Base-by-base conservation (phyloP, 2,329 filamentous ascomycete species). In the Fusarium redolens region DNA sequence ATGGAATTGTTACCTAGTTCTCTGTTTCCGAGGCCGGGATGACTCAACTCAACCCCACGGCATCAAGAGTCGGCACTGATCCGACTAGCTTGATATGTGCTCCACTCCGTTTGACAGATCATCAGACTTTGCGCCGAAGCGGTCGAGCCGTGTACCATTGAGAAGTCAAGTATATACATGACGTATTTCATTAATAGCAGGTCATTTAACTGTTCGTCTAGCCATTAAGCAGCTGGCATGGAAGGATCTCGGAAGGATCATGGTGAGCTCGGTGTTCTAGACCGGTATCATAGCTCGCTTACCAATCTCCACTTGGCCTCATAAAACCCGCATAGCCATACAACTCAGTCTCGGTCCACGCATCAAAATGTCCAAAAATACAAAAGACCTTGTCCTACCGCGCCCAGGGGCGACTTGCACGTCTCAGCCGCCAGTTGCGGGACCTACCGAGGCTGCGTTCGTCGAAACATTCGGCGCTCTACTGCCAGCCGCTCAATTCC, bases 371-470 rank as follows among this genome's bases (percentile, higher is more conserved):
- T 28, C 28, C 28, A 28, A 28, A 28, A 28, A 28, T 28, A 28
- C 28, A 6, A 6, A 28, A 10, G 41, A 61, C 5, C 18, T 73
- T 5, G 41, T 56, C 25, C 28, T 73, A 0, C 70, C 70, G 13
- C 71, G 71, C 1, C 66, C 70, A 4, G 62, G 70, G 4, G 35
- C 17, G 3, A 2, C 20, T 7, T 18, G 20, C 9, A 7, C 40
- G 9, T 3, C 54, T 1, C 50, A 35, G 0, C 3, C 44, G 3
- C 44, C 81, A 9, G 81, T 86, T 14, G 22, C 77, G 25, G 84
- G 75, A 2, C 82, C 84, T 3, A 35, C 79, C 0, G 83, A 86
- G 61, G 57, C 56, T n/a, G 61, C 68, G 3, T 85, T 86, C 54
- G 79, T 77, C 4, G 33, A 65, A 6, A 68, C 76, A 1, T 86